Conservation (phyloP, 441 rosid species). For the Gossypium lobatum region DNA sequence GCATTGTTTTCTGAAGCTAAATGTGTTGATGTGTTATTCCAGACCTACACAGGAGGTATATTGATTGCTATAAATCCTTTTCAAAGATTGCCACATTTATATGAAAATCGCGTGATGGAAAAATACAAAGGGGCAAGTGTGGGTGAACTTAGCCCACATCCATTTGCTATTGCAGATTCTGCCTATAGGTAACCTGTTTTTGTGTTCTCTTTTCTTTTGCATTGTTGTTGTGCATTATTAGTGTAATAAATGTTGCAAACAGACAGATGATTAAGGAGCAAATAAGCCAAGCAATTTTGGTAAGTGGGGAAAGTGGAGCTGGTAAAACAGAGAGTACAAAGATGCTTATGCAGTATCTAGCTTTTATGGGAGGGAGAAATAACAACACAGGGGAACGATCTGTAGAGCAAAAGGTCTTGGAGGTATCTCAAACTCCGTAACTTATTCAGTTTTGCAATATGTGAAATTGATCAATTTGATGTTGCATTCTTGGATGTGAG, state of each 20-base stretch:
- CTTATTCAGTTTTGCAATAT: slow-evolving; percentile 6
- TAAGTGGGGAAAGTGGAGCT: slow-evolving; percentile 82
- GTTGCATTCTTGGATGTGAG: background rate
- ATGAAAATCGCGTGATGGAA: slow-evolving; percentile 47
- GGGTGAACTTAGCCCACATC: slow-evolving; percentile 71
- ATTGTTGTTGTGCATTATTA: slow-evolving; percentile 12
- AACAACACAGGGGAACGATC: slow-evolving; percentile 43
- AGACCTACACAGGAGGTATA: slow-evolving; percentile 81
- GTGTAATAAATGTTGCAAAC: slow-evolving; percentile 21
- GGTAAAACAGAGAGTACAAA: slow-evolving; percentile 82
- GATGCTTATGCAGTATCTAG: slow-evolving; percentile 72
- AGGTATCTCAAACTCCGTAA: slow-evolving; percentile 32
- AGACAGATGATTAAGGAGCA: slow-evolving; percentile 70
- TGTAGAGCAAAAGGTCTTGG: slow-evolving; percentile 77
- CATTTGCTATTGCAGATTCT: slow-evolving; percentile 76
- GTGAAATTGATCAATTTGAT: slow-evolving; percentile 13
- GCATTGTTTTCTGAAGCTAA: slow-evolving; percentile 18
- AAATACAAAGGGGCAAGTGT: slow-evolving; percentile 54
- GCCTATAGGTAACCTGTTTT: slow-evolving; percentile 51
- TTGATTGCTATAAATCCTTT: slow-evolving; percentile 77
- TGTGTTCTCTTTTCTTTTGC: slow-evolving; percentile 7
- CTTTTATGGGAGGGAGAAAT: slow-evolving; percentile 65
- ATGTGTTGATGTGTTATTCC: slow-evolving; percentile 24
- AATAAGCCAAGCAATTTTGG: slow-evolving; percentile 64
- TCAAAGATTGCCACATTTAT: slow-evolving; percentile 57